Percentiles rank a stretch among this genome's conserved stretches.
phyloP scores from a whole-genome alignment of 177 flowering plant genomes.

The Vitis hybrid region DNA sequence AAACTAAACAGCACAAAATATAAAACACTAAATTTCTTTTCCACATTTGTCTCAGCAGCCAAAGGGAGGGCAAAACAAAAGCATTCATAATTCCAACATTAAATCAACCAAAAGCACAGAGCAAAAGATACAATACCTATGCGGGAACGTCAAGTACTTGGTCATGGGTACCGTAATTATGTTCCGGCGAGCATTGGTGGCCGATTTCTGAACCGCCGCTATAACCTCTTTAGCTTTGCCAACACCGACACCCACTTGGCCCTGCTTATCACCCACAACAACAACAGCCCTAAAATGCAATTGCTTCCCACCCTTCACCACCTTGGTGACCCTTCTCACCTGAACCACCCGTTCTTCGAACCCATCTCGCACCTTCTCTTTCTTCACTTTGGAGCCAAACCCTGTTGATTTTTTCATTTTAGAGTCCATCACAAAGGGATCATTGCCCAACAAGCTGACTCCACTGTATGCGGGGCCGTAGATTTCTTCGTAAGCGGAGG shows the following conservation, averaged over 20 bases:
- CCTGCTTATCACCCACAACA: conserved; percentile 89
- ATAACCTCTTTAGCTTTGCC: conserved; percentile 92
- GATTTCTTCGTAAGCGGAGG: conserved; percentile 77
- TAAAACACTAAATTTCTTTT: no score
- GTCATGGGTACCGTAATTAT: conserved; percentile 83
- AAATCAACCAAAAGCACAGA: neutral
- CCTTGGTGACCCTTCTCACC: conserved; percentile 94
- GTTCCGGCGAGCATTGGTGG: conserved; percentile 77
- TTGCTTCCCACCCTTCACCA: conserved; percentile 94
- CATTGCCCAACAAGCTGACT: conserved; percentile 59
- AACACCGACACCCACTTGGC: conserved; percentile 91
- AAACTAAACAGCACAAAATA: no score
- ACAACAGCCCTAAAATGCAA: conserved; percentile 81
- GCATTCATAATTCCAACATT: neutral
- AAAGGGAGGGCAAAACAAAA: neutral
- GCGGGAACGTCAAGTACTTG: conserved; percentile 84
- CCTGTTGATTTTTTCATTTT: conserved; percentile 54
- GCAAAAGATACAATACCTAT: conserved; percentile 48
- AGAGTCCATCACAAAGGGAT: conserved; percentile 72
- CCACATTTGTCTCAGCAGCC: neutral
- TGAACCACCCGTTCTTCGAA: conserved; percentile 90
- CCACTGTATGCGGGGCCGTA: conserved; percentile 94
- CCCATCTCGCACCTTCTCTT: conserved; percentile 73
- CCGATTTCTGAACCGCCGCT: conserved; percentile 80
- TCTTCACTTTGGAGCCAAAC: conserved; percentile 49